Conservation (phyloP, 164 flowering plant species). For the Vitis riparia region DNA sequence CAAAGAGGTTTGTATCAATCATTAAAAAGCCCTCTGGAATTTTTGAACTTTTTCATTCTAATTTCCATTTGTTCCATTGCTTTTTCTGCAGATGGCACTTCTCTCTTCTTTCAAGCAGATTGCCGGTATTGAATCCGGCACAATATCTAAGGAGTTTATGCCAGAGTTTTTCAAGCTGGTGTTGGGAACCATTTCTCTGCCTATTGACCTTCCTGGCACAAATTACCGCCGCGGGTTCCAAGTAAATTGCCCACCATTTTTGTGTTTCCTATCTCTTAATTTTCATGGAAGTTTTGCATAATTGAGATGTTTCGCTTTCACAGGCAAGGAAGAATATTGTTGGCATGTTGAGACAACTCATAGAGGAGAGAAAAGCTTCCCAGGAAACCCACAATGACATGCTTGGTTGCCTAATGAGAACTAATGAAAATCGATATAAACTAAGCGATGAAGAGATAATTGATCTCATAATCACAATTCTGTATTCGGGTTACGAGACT, state of each 20-base stretch:
- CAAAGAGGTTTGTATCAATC: conserved; percentile 66
- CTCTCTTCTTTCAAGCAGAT: conserved; percentile 80
- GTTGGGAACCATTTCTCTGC: conserved; percentile 80
- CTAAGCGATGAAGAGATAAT: conserved; percentile 60
- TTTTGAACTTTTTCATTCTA: neutral
- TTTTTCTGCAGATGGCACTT: conserved; percentile 75
- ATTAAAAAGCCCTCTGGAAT: neutral
- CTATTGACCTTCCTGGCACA: conserved; percentile 90
- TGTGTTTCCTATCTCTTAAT: neutral
- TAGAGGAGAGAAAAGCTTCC: conserved; percentile 53
- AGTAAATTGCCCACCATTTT: conserved; percentile 33
- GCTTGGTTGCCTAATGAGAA: conserved; percentile 40
- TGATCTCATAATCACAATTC: conserved; percentile 60
- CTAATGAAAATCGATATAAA: conserved; percentile 25
- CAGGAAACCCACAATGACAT: conserved; percentile 40
- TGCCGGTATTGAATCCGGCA: conserved; percentile 50
- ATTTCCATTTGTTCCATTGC: neutral
- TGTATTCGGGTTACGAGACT: conserved; percentile 72
- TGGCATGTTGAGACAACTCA: conserved; percentile 31
- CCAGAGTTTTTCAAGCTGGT: conserved; percentile 89
- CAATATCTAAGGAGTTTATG: conserved; percentile 48
- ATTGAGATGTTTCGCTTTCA: neutral
- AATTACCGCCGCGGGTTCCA: conserved; percentile 71
- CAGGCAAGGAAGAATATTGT: conserved; percentile 57
- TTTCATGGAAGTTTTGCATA: neutral